Percentiles rank a stretch among this genome's conserved stretches.
Conservation (phyloP, 2,329 filamentous ascomycete genomes). For the Sclerotiophoma versabilis region DNA sequence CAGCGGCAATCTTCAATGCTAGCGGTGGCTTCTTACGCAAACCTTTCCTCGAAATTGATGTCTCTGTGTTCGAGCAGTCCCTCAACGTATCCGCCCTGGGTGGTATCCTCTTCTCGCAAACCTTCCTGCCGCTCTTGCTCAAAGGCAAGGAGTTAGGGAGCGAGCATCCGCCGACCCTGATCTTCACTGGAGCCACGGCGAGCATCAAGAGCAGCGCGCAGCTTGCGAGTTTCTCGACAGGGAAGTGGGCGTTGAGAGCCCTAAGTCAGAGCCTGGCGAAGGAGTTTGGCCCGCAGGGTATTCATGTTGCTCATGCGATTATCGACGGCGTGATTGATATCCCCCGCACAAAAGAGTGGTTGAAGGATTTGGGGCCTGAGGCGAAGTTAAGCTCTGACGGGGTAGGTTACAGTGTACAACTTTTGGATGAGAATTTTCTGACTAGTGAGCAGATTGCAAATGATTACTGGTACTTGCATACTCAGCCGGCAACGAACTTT, state of each 20-base stretch:
- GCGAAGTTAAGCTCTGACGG: constrained; percentile 77
- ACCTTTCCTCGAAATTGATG: constrained; percentile 66
- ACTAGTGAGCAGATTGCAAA: constrained; percentile 75
- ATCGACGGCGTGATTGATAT: constrained; percentile 89
- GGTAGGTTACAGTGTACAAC: no score
- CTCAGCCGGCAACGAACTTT: constrained; percentile 78
- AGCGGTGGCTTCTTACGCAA: constrained; percentile 65
- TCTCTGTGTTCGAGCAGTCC: constrained; percentile 62
- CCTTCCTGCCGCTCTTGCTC: constrained; percentile 73
- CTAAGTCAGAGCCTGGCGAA: constrained; percentile 77
- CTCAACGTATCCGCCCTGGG: constrained; percentile 62
- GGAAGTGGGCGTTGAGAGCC: constrained; percentile 80
- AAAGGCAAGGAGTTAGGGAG: constrained; percentile 60
- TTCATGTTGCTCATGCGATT: constrained; percentile 83
- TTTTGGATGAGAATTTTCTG: no score
- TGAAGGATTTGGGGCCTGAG: constrained; percentile 63
- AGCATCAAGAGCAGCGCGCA: constrained; percentile 74
- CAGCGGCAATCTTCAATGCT: constrained; percentile 75
- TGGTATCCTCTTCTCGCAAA: constrained; percentile 78
- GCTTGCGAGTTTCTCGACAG: constrained; percentile 75
- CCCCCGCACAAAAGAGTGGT: constrained; percentile 69
- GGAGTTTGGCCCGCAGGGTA: constrained; percentile 83
- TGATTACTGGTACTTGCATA: constrained; percentile 83
- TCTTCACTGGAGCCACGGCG: constrained; percentile 88
- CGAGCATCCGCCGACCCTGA: constrained; percentile 75